Evolutionary conservation across 2,329 filamentous ascomycete genomes (phyloP).

Genomic region (Rachicladosporium sp.): DNA sequence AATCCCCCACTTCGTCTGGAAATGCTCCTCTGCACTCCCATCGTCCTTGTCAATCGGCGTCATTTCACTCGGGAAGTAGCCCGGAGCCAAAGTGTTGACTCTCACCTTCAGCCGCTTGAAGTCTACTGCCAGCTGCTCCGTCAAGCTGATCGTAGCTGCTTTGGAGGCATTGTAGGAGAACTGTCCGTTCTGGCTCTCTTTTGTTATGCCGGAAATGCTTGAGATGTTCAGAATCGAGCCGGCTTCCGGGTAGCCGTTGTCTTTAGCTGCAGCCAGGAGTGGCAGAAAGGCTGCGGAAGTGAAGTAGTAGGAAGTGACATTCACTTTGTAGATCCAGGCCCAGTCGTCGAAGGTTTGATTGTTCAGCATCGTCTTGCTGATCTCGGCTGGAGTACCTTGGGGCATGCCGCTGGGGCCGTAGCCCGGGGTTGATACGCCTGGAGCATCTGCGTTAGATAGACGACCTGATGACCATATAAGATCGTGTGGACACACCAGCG

Average conservation of each 20-base stretch:
- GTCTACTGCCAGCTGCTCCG: slow-evolving; percentile 42
- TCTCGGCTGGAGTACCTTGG: slow-evolving; percentile 35
- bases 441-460: neutral
- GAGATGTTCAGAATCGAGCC: slow-evolving; percentile 35
- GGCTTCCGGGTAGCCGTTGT: slow-evolving; percentile 29
- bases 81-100: slow-evolving; percentile 45
- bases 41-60: slow-evolving; percentile 37
- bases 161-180: slow-evolving; percentile 39
- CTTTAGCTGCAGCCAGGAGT: slow-evolving; percentile 29
- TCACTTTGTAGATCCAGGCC: slow-evolving; percentile 32
- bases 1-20: slow-evolving; percentile 23
- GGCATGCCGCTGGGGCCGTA: slow-evolving; percentile 15
- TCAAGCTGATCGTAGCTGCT: slow-evolving; percentile 41
- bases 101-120: slow-evolving; percentile 42
- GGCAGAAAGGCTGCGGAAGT: slow-evolving; percentile 35
- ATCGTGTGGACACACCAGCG: slow-evolving; percentile 14
- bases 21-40: slow-evolving; percentile 39
- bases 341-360: slow-evolving; percentile 30
- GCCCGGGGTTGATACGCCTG: slow-evolving; percentile 8
- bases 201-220: slow-evolving; percentile 32
- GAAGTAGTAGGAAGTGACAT: slow-evolving; percentile 33
- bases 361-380: slow-evolving; percentile 42
- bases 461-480: neutral
- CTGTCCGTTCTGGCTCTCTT: slow-evolving; percentile 32
- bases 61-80: slow-evolving; percentile 47